A percentile compares a stretch with the other conserved stretches of the same genome.
Conservation (phyloP, 164 flowering plant genomes). For the Annona cherimola region DNA sequence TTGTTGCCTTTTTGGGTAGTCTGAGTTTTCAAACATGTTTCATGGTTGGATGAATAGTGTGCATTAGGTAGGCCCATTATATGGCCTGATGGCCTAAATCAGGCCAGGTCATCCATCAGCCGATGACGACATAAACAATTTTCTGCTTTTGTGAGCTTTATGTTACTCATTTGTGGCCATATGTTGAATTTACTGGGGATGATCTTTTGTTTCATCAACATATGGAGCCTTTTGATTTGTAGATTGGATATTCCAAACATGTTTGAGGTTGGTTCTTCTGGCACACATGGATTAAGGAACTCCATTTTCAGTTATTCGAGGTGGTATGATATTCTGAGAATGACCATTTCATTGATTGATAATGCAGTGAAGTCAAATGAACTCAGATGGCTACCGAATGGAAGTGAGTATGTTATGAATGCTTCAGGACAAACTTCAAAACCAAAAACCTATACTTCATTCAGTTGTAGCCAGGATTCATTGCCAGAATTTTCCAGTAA, state of each 20-base stretch:
- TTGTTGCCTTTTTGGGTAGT: no score
- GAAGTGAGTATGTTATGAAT: constrained; percentile 55
- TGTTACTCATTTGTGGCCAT: no score
- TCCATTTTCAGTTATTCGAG: not conserved
- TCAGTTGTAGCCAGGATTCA: constrained; percentile 60
- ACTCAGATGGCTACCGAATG: constrained; percentile 76
- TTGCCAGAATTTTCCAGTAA: constrained; percentile 56
- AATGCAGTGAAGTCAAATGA: constrained; percentile 66
- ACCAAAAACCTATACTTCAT: constrained; percentile 70
- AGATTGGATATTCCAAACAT: not conserved
- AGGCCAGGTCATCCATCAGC: no score
- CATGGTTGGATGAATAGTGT: not conserved
- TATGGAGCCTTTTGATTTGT: not conserved
- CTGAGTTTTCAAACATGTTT: no score
- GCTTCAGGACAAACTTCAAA: constrained; percentile 29
- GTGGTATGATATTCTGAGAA: not conserved
- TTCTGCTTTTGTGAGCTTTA: no score
- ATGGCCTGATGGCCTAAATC: no score
- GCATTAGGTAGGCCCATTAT: no score
- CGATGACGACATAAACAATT: no score
- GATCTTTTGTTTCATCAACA: not conserved
- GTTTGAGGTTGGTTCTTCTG: not conserved
- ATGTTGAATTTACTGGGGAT: not conserved
- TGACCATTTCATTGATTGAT: constrained; percentile 13
- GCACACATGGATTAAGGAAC: not conserved